Percentiles rank a stretch among this genome's conserved stretches.
Evolutionary conservation across 345 rosid species (phyloP).

Genomic region (Murraya paniculata): DNA sequence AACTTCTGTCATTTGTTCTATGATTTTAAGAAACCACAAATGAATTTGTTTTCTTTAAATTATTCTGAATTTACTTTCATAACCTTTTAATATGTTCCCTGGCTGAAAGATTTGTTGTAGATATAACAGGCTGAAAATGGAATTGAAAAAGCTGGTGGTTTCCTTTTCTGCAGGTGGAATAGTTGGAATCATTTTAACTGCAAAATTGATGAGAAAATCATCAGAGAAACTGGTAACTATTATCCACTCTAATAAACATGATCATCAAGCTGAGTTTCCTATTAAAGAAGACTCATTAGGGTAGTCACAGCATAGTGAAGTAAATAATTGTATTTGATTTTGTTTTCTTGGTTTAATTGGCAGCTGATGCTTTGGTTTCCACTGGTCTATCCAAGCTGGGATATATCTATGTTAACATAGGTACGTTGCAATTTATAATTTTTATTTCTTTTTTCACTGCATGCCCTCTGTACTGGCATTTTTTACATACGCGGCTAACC

Average conservation of each 20-base stretch:
- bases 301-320: background rate
- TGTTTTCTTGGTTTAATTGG: slow-evolving; percentile 13
- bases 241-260: background rate
- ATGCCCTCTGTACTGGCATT: background rate
- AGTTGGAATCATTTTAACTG: slow-evolving; percentile 94
- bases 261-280: background rate
- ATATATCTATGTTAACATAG: slow-evolving; percentile 78
- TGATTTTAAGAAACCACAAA: background rate
- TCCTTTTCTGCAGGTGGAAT: slow-evolving; percentile 65
- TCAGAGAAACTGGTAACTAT: slow-evolving; percentile 67
- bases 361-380: slow-evolving; percentile 80
- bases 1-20: background rate
- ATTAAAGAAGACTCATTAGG: background rate
- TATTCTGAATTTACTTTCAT: background rate
- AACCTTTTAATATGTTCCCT: background rate
- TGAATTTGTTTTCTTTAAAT: background rate
- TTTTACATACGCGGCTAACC: slow-evolving; percentile 10
- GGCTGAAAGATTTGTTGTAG: background rate
- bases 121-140: background rate
- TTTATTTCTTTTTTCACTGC: background rate
- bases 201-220: slow-evolving; percentile 55
- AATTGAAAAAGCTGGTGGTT: background rate
- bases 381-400: slow-evolving; percentile 83
- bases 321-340: background rate
- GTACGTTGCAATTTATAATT: slow-evolving; percentile 25